phyloP scores from a whole-genome alignment of 2,329 filamentous ascomycete species.

The Neurospora crassa region DNA sequence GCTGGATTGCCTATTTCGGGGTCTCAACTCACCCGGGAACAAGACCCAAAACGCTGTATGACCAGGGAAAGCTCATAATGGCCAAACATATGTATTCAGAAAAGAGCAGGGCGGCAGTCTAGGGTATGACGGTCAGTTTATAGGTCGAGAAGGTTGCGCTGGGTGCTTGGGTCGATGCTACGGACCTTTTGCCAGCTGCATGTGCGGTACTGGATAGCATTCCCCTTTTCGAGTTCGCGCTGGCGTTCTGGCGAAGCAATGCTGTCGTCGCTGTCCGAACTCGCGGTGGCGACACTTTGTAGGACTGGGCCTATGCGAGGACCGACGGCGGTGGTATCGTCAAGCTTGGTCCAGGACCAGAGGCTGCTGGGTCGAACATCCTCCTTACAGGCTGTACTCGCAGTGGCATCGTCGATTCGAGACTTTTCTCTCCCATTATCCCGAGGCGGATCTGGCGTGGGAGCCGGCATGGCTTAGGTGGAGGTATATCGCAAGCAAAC shows the following conservation, averaged over 20 bases:
- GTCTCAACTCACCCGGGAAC: constrained; percentile 53
- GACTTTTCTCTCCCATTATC: not conserved
- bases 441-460: not conserved
- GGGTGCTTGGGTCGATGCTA: constrained; percentile 6
- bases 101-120: constrained; percentile 83
- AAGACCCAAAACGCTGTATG: constrained; percentile 77
- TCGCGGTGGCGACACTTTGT: constrained; percentile 20
- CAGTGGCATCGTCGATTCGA: not conserved
- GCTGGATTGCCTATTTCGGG: not conserved
- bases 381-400: not conserved
- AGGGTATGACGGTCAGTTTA: constrained; percentile 7
- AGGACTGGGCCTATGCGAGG: constrained; percentile 41
- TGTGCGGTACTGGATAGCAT: constrained; percentile 82
- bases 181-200: constrained; percentile 84
- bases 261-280: constrained; percentile 36
- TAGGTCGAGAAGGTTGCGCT: constrained; percentile 7
- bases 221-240: constrained; percentile 64
- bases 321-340: constrained; percentile 26
- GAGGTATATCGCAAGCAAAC: not conserved
- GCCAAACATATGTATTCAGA: constrained; percentile 89
- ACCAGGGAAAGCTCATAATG: constrained; percentile 95
- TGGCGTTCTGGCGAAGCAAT: constrained; percentile 50
- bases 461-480: not conserved
- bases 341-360: not conserved
- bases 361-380: not conserved